Conservation (phyloP, 176 grass and related monocot genomes). For the Rhynchospora pubera region DNA sequence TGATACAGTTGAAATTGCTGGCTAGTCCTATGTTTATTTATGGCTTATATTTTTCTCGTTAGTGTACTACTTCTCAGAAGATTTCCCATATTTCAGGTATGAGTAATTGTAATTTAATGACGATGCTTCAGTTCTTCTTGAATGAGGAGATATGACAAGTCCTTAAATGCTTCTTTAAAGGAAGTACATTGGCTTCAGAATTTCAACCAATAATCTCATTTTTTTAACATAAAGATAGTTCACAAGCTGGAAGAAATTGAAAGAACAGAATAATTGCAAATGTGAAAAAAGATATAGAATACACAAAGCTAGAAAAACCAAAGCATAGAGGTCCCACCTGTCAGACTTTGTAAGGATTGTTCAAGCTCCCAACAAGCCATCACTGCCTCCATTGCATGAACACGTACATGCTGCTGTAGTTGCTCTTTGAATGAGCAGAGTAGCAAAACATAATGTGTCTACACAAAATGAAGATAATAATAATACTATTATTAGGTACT, state of each 20-base stretch:
- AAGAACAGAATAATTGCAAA: not conserved
- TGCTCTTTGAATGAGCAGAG: constrained; percentile 74
- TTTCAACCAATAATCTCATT: constrained; percentile 5
- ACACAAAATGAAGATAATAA: constrained; percentile 12
- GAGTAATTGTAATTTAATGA: constrained; percentile 1
- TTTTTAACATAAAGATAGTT: not conserved
- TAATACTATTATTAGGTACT: not conserved
- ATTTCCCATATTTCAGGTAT: not conserved
- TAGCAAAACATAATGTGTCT: constrained; percentile 65
- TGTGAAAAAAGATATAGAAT: not conserved
- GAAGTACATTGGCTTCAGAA: not conserved
- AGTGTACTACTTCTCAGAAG: not conserved
- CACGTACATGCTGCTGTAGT: constrained; percentile 67
- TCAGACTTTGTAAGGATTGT: constrained; percentile 62
- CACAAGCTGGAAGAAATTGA: not conserved
- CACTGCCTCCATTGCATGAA: constrained; percentile 71
- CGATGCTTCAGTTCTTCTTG: constrained; percentile 5
- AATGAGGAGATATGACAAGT: not conserved
- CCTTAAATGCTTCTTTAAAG: constrained; percentile 9
- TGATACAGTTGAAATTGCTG: not conserved
- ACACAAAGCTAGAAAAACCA: not conserved
- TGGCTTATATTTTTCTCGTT: not conserved
- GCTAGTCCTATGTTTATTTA: not conserved
- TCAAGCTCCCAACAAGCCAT: constrained; percentile 78
- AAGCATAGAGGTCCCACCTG: constrained; percentile 30